Percentiles rank a stretch among this genome's conserved stretches.
Evolutionary conservation across 352 stramenopile species (phyloP).

Genomic region (Globisporangium nodosum): DNA sequence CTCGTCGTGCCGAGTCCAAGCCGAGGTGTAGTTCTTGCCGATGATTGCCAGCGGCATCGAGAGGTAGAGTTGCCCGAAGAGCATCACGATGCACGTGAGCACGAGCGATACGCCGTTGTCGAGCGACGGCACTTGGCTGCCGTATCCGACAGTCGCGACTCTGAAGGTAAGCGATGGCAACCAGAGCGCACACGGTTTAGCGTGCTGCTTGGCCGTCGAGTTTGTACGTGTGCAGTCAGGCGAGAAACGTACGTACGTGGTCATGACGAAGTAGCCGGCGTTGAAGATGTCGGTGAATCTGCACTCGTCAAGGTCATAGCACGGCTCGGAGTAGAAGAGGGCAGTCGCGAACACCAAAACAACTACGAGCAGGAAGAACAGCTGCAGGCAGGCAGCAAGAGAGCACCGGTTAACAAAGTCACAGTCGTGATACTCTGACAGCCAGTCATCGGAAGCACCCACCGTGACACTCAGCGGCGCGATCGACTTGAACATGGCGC

Average conservation of each 20-base stretch:
- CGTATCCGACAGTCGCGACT: constrained; percentile 51
- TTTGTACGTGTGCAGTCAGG: too few species aligned
- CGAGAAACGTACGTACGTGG: constrained; percentile 26
- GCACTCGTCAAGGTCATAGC: constrained; percentile 41
- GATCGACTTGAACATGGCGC: constrained; percentile 26
- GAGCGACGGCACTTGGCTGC: constrained; percentile 42
- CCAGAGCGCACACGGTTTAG: not conserved
- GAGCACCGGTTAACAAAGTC: not conserved
- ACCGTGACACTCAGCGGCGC: constrained; percentile 43
- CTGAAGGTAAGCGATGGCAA: constrained; percentile 8
- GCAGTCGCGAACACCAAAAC: constrained; percentile 52
- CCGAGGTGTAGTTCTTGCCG: constrained; percentile 44
- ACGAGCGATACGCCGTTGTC: constrained; percentile 26
- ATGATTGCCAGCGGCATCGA: constrained; percentile 55
- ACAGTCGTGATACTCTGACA: not conserved
- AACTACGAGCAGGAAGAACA: constrained; percentile 49
- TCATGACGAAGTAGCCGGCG: constrained; percentile 53
- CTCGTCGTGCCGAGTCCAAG: constrained; percentile 26
- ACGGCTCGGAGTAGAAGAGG: constrained; percentile 52
- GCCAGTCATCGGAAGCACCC: not conserved
- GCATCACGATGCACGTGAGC: constrained; percentile 39
- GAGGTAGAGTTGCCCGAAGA: constrained; percentile 48
- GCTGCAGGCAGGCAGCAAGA: constrained; percentile 6
- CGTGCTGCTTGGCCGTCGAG: too few species aligned
- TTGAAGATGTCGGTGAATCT: constrained; percentile 62